A percentile compares a stretch with the other conserved stretches of the same genome.
phyloP scores from a whole-genome alignment of 805 yeast genomes.

The Nakazawaea populi region DNA sequence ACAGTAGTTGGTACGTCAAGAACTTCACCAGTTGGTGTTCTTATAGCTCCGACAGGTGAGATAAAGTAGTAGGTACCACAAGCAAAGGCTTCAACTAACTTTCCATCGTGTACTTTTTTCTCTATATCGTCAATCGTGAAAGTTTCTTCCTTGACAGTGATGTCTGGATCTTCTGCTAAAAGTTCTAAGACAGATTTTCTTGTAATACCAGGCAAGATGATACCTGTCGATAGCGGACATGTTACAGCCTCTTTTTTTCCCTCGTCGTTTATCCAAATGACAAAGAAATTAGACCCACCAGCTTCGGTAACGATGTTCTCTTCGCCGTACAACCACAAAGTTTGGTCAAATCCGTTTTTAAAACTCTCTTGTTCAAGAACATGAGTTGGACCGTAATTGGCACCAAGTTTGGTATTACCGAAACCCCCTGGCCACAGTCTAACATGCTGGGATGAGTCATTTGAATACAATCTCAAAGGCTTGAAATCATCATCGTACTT shows the following conservation, averaged over 20 bases:
- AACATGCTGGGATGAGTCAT: constrained; percentile 44
- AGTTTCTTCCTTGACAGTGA: constrained; percentile 32
- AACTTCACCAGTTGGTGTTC: constrained; percentile 35
- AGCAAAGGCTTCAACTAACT: constrained; percentile 48
- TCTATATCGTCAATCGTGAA: constrained; percentile 41
- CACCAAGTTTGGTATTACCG: constrained; percentile 48
- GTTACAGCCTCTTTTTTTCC: constrained; percentile 44
- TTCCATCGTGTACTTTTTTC: constrained; percentile 38
- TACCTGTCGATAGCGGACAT: constrained; percentile 44
- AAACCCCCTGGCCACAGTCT: constrained; percentile 57
- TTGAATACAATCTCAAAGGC: constrained; percentile 36
- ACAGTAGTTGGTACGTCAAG: constrained; percentile 34
- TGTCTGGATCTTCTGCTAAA: constrained; percentile 30
- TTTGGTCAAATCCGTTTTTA: constrained; percentile 41
- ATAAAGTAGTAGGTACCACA: constrained; percentile 51
- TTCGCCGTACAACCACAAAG: constrained; percentile 49
- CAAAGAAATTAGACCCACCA: constrained; percentile 50
- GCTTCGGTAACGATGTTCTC: constrained; percentile 49
- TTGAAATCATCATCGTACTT: constrained; percentile 29
- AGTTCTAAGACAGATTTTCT: constrained; percentile 42
- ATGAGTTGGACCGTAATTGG: constrained; percentile 50
- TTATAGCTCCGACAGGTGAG: constrained; percentile 37
- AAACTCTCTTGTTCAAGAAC: constrained; percentile 40
- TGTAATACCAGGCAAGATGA: constrained; percentile 48
- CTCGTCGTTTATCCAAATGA: constrained; percentile 33